Percentiles rank a stretch among this genome's conserved stretches.
Conservation (phyloP, 2,329 filamentous ascomycete genomes). For the Hypoxylon sp. region DNA sequence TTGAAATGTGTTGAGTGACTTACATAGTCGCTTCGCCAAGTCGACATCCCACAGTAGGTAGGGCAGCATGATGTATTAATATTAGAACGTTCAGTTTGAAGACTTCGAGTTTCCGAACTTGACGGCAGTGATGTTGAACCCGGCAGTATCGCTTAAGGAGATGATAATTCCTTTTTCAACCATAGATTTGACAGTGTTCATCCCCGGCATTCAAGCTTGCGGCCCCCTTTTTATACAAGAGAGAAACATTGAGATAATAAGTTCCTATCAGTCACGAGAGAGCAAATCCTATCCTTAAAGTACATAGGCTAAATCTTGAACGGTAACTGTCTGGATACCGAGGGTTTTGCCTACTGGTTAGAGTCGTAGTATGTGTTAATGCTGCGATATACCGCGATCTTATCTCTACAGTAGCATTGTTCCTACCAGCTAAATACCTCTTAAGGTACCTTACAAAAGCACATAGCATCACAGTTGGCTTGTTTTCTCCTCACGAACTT, state of each 20-base stretch:
- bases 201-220: background rate
- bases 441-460: no score
- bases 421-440: no score
- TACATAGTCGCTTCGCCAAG: background rate
- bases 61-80: background rate
- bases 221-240: background rate
- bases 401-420: no score
- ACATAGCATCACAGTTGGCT: background rate
- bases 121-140: background rate
- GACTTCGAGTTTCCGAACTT: background rate
- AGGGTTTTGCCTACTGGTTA: no score
- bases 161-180: background rate
- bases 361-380: no score
- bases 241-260: background rate
- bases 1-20: background rate
- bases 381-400: no score
- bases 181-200: background rate
- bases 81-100: background rate
- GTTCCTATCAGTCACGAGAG: background rate
- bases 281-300: background rate
- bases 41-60: background rate
- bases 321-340: no score
- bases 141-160: background rate
- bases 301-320: no score
- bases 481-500: constrained; percentile 15